Conservation (phyloP, 176 grass and related monocot species). For the Thinopyrum elongatum region DNA sequence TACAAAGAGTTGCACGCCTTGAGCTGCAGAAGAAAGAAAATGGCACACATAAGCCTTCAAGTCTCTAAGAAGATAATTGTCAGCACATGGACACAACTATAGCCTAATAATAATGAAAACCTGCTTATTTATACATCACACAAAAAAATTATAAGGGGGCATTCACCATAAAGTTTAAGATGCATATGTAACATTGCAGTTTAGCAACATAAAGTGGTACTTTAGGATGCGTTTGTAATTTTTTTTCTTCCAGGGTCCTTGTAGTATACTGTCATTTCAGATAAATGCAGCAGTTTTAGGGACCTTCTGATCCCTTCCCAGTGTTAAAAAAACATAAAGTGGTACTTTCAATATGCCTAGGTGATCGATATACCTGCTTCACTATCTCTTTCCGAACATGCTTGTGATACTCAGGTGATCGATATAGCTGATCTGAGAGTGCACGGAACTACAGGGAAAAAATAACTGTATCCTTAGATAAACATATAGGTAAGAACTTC, state of each 20-base stretch:
- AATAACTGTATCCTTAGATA: slow-evolving; percentile 9
- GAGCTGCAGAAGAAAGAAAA: slow-evolving; percentile 68
- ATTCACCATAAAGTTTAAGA: slow-evolving; percentile 4
- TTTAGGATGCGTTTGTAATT: too few species aligned
- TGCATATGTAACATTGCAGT: slow-evolving; percentile 13
- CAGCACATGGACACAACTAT: neutral
- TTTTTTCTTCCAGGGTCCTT: too few species aligned
- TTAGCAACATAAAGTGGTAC: neutral
- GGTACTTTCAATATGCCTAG: neutral
- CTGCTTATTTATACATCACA: slow-evolving; percentile 1
- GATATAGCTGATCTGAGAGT: slow-evolving; percentile 91
- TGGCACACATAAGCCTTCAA: slow-evolving; percentile 12
- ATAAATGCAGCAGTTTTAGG: too few species aligned
- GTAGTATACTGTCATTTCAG: too few species aligned
- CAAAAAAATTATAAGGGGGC: neutral
- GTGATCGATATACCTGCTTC: slow-evolving; percentile 66
- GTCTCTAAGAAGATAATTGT: neutral
- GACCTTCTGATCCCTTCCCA: too few species aligned
- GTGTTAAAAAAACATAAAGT: neutral
- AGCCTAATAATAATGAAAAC: neutral
- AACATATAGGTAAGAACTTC: slow-evolving; percentile 8
- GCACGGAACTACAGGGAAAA: slow-evolving; percentile 79
- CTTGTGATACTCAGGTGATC: slow-evolving; percentile 85
- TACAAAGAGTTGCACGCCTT: slow-evolving; percentile 73
- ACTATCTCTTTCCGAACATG: slow-evolving; percentile 96